Evolutionary conservation across 495 filamentous ascomycete genomes (phyloP).

Genomic region (Trypethelium eluteriae): DNA sequence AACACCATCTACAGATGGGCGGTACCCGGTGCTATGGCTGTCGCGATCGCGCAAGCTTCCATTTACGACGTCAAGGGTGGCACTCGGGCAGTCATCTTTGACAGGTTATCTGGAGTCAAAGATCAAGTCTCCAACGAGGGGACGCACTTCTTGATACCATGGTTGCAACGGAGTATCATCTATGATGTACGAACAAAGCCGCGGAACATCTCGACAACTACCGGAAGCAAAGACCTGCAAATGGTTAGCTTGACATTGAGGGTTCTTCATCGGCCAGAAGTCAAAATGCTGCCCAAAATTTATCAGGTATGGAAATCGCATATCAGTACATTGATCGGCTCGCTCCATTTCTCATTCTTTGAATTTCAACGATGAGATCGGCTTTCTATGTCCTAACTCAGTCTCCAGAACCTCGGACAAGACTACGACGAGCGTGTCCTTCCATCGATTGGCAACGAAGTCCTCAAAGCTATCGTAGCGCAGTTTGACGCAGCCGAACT

Average conservation of each 20-base stretch:
- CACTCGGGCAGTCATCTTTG: constrained; percentile 94
- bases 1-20: constrained; percentile 59
- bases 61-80: constrained; percentile 97
- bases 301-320: constrained; percentile 68
- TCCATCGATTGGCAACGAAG: constrained; percentile 99
- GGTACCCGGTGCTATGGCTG: constrained; percentile 59
- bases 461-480: constrained; percentile 97
- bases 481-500: constrained; percentile 99
- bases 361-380: neutral
- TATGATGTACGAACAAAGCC: constrained; percentile 98
- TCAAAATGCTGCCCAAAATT: constrained; percentile 86
- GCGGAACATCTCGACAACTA: constrained; percentile 94
- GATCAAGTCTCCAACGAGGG: constrained; percentile 89
- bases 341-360: constrained; percentile 28
- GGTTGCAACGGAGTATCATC: constrained; percentile 89
- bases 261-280: constrained; percentile 91
- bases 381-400: neutral
- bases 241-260: constrained; percentile 98
- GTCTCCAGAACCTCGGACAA: constrained; percentile 60
- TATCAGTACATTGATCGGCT: constrained; percentile 21
- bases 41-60: constrained; percentile 58
- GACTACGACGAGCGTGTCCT: constrained; percentile 99
- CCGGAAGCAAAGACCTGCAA: constrained; percentile 97
- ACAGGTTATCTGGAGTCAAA: constrained; percentile 84
- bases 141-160: constrained; percentile 93